These are phyloP conservation scores for Pleurotus salmoneostramineus DNA, from an alignment of 768 basidiomycete species.

Conservation along the genomic window DNA sequence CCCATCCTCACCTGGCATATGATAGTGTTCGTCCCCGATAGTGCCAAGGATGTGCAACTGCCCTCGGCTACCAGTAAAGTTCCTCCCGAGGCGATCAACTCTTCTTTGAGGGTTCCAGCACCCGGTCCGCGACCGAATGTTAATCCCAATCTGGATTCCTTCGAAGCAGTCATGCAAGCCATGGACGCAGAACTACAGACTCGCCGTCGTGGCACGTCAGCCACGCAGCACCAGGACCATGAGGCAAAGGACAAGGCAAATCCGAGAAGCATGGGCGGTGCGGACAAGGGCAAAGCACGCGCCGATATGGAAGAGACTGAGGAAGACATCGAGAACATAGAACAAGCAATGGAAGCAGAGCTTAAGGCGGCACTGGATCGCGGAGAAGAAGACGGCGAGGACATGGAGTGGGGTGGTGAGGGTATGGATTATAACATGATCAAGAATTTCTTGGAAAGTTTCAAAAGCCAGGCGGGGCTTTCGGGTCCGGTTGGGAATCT, in stretches of 20 bases:
- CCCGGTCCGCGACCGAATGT: conserved; percentile 35
- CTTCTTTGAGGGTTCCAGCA: conserved; percentile 17
- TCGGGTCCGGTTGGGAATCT: conserved; percentile 91
- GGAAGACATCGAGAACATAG: conserved; percentile 63
- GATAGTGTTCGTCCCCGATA: conserved; percentile 58
- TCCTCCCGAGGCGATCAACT: not conserved
- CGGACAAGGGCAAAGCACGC: conserved; percentile 45
- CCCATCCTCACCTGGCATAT: not conserved
- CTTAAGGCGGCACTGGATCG: conserved; percentile 58
- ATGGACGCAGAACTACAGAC: conserved; percentile 80
- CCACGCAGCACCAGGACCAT: conserved; percentile 12
- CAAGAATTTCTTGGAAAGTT: conserved; percentile 96
- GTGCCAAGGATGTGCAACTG: conserved; percentile 16
- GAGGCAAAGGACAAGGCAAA: conserved; percentile 1
- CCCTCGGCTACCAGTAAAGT: not conserved
- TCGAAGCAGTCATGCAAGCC: conserved; percentile 94
- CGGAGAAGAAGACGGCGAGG: conserved; percentile 41
- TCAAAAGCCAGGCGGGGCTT: conserved; percentile 85
- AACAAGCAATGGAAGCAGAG: conserved; percentile 89
- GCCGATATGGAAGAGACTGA: conserved; percentile 28
- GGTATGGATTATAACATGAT: conserved; percentile 85
- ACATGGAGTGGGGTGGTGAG: conserved; percentile 47
- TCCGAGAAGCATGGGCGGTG: conserved; percentile 11
- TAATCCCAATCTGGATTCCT: conserved; percentile 81
- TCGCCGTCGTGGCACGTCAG: conserved; percentile 26